phyloP scores from a whole-genome alignment of 2,329 filamentous ascomycete species.

The Trichoderma koningiopsis region DNA sequence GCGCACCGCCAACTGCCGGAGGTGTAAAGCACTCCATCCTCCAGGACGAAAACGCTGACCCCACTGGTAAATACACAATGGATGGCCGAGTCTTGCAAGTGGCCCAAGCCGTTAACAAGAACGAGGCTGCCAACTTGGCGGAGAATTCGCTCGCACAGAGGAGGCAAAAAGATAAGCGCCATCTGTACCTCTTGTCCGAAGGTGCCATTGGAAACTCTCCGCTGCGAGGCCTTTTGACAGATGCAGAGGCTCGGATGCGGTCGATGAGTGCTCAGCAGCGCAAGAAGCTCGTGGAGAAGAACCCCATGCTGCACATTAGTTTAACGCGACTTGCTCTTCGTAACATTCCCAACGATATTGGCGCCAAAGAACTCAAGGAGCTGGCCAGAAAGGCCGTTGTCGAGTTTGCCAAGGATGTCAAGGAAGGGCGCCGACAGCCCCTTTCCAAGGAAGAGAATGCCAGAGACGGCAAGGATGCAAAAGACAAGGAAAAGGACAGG shows the following conservation, averaged over 20 bases:
- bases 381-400: slow-evolving; percentile 91
- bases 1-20: slow-evolving; percentile 48
- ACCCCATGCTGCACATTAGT: slow-evolving; percentile 85
- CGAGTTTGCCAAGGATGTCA: slow-evolving; percentile 89
- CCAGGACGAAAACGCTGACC: slow-evolving; percentile 81
- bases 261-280: slow-evolving; percentile 86
- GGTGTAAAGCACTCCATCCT: slow-evolving; percentile 76
- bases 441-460: slow-evolving; percentile 88
- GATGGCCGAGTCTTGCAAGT: slow-evolving; percentile 87
- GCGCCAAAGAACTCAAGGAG: slow-evolving; percentile 85
- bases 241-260: slow-evolving; percentile 81
- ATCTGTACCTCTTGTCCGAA: slow-evolving; percentile 84
- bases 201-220: slow-evolving; percentile 80
- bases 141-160: slow-evolving; percentile 65
- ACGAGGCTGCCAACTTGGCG: slow-evolving; percentile 74
- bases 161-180: slow-evolving; percentile 82
- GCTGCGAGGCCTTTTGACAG: slow-evolving; percentile 73
- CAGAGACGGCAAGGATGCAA: slow-evolving; percentile 78
- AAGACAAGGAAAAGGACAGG: slow-evolving; percentile 75
- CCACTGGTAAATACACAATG: slow-evolving; percentile 82
- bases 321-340: slow-evolving; percentile 88
- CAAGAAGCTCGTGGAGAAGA: slow-evolving; percentile 86
- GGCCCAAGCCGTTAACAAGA: slow-evolving; percentile 80
- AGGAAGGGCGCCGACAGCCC: slow-evolving; percentile 70
- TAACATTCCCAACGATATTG: slow-evolving; percentile 83